phyloP scores from a whole-genome alignment of 1,284 basidiomycete species.

The Tylopilus sp. region DNA sequence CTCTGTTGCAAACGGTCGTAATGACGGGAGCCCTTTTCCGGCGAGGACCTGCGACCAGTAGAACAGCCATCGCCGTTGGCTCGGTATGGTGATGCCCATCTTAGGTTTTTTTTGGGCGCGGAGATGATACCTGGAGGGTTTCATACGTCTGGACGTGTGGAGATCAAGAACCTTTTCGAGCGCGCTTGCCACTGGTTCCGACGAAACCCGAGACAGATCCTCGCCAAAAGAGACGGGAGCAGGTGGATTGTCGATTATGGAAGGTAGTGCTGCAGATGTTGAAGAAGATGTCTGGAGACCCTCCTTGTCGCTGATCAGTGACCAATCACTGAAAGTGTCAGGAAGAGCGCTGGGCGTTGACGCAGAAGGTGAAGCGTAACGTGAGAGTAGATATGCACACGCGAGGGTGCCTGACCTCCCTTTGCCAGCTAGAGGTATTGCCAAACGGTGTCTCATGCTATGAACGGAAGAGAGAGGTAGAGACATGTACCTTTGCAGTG shows the following conservation, averaged over 20 bases:
- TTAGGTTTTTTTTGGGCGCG: constrained; percentile 41
- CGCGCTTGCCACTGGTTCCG: constrained; percentile 29
- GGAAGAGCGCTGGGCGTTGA: constrained; percentile 3
- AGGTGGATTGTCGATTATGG: neutral
- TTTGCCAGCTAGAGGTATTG: constrained; percentile 55
- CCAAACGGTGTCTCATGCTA: constrained; percentile 4
- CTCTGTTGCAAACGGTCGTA: constrained; percentile 35
- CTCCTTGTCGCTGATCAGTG: constrained; percentile 20
- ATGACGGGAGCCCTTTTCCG: constrained; percentile 46
- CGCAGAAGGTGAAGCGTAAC: constrained; percentile 4
- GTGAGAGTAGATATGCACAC: constrained; percentile 71
- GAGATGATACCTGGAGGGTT: constrained; percentile 27
- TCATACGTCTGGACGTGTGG: constrained; percentile 70
- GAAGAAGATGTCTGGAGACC: constrained; percentile 19
- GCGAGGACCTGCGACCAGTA: constrained; percentile 69
- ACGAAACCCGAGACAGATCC: constrained; percentile 16
- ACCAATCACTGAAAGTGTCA: constrained; percentile 17
- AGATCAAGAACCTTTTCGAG: constrained; percentile 60
- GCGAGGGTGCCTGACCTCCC: constrained; percentile 80
- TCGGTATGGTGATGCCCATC: constrained; percentile 71
- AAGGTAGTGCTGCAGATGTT: constrained; percentile 1
- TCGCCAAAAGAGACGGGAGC: constrained; percentile 1
- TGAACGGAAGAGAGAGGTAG: constrained; percentile 4
- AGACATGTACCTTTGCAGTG: constrained; percentile 75
- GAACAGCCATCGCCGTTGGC: constrained; percentile 65